Base-by-base conservation (phyloP, 176 grass and related monocot species). In the Luzula sylvatica region DNA sequence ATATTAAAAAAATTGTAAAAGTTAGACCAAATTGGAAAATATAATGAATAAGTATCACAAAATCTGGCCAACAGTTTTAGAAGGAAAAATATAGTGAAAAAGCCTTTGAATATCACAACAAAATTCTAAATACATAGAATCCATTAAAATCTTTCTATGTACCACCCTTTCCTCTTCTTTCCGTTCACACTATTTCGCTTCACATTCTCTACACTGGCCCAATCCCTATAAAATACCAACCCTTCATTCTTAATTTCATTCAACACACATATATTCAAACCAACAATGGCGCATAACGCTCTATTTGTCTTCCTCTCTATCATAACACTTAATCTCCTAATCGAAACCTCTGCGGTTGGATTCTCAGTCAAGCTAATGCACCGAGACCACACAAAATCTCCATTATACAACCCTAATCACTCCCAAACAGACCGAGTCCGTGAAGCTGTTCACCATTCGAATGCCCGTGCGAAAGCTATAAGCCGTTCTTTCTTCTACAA, bases 341-440 rank as follows among this genome's bases (percentile, higher is more conserved):
- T 0, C n/a, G 15, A 18, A 14, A 7, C 40, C 38, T 15, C 46
- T 3, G 3, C 48, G 15, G 0, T 12, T 52, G 80, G 72, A 12
- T 78, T 92, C 26, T 81, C 69, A 13, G 53, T 72, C 11, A 76
- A 92, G 65, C 47, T 92, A 46, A 81, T 92, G 53, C 86, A 85
- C 53, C 63, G 80, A 4, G 72, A 92, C 65, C 80, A 73, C 3
- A 5, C 43, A 2, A 43, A 47, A 50, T 92, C 87, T 45, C 87
- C 81, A 29, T 57, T 55, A 17, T 74, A 70, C 26, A 55, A 80
- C 20, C 72, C 80, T 16, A n/a, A 63, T 20, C 23, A 64, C 38
- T 48, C 73, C 25, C 2, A 20, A 1, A 41, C 55, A 30, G 80
- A 14, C 3, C 59, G 87, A 15, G 9, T 73, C 40, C 64, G 65